phyloP scores from a whole-genome alignment of 768 basidiomycete genomes.

The Kockovaella imperatae region DNA sequence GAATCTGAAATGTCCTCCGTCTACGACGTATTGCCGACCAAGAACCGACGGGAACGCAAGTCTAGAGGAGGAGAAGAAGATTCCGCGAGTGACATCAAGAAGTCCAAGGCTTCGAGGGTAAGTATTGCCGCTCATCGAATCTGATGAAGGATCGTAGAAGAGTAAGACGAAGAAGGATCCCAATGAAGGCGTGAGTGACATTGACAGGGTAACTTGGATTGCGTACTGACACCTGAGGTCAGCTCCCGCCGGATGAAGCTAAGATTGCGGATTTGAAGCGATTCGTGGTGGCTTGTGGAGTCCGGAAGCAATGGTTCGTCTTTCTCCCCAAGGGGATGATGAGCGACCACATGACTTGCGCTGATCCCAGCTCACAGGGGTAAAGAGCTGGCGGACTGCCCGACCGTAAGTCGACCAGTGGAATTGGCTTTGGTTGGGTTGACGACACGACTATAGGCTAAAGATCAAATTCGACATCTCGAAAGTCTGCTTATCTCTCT shows the following conservation, averaged over 20 bases:
- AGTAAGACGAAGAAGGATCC: conserved; percentile 20
- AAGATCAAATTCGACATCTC: conserved; percentile 24
- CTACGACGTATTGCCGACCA: conserved; percentile 15
- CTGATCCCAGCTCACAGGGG: conserved; percentile 15
- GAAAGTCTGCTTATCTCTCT: conserved; percentile 40
- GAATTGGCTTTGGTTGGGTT: not conserved
- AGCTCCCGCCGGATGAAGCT: conserved; percentile 32
- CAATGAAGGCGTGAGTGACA: conserved; percentile 19
- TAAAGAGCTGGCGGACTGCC: conserved; percentile 29
- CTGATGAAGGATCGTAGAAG: not conserved
- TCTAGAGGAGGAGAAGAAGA: conserved; percentile 9
- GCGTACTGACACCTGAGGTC: not conserved
- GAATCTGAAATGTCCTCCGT: conserved; percentile 36
- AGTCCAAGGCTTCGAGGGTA: not conserved
- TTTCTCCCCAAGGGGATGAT: not conserved
- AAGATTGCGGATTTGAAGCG: conserved; percentile 34
- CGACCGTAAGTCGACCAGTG: not conserved
- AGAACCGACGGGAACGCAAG: not conserved
- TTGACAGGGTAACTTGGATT: not conserved
- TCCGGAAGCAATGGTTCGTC: conserved; percentile 37
- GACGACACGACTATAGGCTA: conserved; percentile 10
- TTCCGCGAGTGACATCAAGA: not conserved
- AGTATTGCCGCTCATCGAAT: no score
- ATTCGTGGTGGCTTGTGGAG: conserved; percentile 37
- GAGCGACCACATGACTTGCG: not conserved